Conservation (phyloP, 371 early-diverging fungal species). For the Syncephalastrum racemosum region DNA sequence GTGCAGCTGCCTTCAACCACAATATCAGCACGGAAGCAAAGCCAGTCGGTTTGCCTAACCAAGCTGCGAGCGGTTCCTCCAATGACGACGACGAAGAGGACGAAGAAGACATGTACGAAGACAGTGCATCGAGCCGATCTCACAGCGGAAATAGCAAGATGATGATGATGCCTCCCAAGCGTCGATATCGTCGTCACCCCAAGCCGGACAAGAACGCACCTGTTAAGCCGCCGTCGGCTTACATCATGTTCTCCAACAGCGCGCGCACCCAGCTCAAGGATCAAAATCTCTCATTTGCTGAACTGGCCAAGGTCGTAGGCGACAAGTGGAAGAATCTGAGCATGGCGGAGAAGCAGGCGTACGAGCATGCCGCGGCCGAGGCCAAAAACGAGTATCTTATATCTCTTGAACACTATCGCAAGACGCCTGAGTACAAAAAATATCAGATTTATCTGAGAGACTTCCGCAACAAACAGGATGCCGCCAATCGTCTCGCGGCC, state of each 20-base stretch:
- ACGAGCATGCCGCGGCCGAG: constrained; percentile 39
- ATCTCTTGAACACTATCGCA: constrained; percentile 32
- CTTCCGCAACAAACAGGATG: constrained; percentile 42
- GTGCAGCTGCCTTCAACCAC: neutral
- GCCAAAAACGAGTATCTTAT: constrained; percentile 43
- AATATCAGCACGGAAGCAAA: constrained; percentile 3
- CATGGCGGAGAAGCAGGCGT: constrained; percentile 25
- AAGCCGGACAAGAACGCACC: constrained; percentile 56
- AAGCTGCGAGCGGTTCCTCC: constrained; percentile 7
- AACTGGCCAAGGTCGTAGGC: constrained; percentile 52
- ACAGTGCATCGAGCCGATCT: constrained; percentile 7
- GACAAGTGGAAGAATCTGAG: constrained; percentile 47
- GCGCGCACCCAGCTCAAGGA: constrained; percentile 40
- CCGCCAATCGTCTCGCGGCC: constrained; percentile 24
- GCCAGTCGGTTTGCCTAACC: neutral
- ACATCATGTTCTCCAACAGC: constrained; percentile 54
- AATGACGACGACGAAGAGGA: constrained; percentile 13
- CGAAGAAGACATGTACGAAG: constrained; percentile 6
- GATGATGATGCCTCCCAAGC: constrained; percentile 8
- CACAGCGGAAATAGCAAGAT: constrained; percentile 6
- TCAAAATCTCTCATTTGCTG: constrained; percentile 44
- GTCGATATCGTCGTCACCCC: constrained; percentile 55
- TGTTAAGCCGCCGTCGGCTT: constrained; percentile 55
- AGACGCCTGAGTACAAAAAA: constrained; percentile 36
- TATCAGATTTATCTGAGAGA: constrained; percentile 49